Base-by-base conservation (phyloP, 352 stramenopile genomes). In the Thalassiosira oceanica region DNA sequence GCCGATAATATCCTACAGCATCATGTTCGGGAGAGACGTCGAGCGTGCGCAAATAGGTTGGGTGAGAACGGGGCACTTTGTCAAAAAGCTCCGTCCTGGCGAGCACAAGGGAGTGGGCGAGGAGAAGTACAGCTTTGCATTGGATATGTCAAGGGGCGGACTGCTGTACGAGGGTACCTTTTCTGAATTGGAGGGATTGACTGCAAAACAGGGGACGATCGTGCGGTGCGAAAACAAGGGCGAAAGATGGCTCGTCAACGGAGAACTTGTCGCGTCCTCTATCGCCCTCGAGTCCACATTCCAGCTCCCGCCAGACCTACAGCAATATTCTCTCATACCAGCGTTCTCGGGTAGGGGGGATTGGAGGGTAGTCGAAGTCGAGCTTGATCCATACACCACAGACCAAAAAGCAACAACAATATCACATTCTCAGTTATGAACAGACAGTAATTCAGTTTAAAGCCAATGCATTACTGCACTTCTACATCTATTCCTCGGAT, bases 101-200 rank as follows among this genome's bases (percentile, higher is more conserved):
- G 53, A 78, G 46, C 61, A 69, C 24, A 78, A 74, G 29, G 68
- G 68, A 23, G 68, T 78, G 33, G 68, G 68, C 20, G 55, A 65
- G 48, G 68, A 78, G 37, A 57, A 55, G 49, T 74, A 60, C 46
- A 52, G 45, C n/a, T 64, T 80, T 52, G 64, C 55, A 16, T 52
- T 80, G 28, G 70, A 80, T 71, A 70, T 51, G 42, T 67, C 41
- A 56, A 23, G 56, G 37, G 70, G 63, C 21, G 70, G 70, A 27
- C 20, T 78, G 28, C 35, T 78, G 24, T 68, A 73, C 52, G 52
- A 78, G 52, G 68, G 68, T 24, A 60, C 58, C 24, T 78, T 78
- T 35, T 76, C 70, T 31, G 71, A 71, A 54, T 72, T 80, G 50
- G 70, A 80, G 27, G 70, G 52, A 3, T 24, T 80, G 18, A 61